Conservation (phyloP, 2,329 filamentous ascomycete genomes). For the Venturia aucupariae region DNA sequence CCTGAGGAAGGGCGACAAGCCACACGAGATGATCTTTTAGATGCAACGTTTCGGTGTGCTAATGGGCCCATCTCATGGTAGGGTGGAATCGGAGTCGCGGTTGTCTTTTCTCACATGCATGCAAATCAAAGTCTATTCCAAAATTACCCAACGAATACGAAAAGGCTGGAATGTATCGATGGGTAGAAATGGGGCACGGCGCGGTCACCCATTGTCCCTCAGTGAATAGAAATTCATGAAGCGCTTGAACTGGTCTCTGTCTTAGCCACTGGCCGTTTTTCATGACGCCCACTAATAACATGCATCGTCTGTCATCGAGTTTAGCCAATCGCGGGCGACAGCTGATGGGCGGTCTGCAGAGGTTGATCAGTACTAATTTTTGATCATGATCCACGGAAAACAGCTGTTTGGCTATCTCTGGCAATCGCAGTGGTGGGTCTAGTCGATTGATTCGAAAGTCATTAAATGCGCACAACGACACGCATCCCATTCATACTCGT, state of each 20-base stretch:
- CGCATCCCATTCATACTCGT: too few relatives aligned
- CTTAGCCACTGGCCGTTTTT: slow-evolving; percentile 18
- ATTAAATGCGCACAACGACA: too few relatives aligned
- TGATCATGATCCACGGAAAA: too few relatives aligned
- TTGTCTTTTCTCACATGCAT: slow-evolving; percentile 9
- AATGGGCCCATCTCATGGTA: not conserved
- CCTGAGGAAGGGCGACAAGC: slow-evolving; percentile 98
- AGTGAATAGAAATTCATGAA: slow-evolving; percentile 3
- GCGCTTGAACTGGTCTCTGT: not conserved
- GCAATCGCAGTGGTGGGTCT: too few relatives aligned
- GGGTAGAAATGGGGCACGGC: slow-evolving; percentile 6
- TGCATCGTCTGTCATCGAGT: not conserved
- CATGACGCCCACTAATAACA: slow-evolving; percentile 17
- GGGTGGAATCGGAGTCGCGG: slow-evolving; percentile 4
- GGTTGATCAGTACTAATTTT: too few relatives aligned
- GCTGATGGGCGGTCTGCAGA: too few relatives aligned
- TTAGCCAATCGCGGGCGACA: too few relatives aligned
- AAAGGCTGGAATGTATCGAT: slow-evolving; percentile 2
- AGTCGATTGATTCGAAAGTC: too few relatives aligned
- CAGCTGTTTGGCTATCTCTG: too few relatives aligned
- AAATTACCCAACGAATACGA: not conserved
- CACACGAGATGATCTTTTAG: slow-evolving; percentile 99
- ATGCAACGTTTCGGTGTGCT: slow-evolving; percentile 23
- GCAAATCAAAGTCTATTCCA: slow-evolving; percentile 1
- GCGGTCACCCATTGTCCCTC: not conserved